Evolutionary conservation across 1,284 basidiomycete genomes (phyloP), one percentile per base, ranked within the genome.

Genomic region (Ustilago vetiveriae): DNA sequence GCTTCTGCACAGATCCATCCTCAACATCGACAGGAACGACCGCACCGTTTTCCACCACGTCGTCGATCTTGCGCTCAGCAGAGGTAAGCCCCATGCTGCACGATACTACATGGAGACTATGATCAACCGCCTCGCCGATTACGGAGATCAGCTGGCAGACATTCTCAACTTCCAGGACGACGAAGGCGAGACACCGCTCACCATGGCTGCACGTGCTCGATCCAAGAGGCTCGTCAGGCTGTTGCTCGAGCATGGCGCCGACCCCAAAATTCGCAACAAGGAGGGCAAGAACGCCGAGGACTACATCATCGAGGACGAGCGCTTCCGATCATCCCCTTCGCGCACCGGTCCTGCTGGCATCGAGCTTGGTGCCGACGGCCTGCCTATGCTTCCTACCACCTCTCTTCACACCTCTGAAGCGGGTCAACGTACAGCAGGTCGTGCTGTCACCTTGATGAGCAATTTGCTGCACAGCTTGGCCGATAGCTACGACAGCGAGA

Each of bases 151-250:
- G 83, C 85, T 99, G 16, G 92, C 94, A 32, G 96, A 99, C 81
- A 94, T 99, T 45, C 92, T 99, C 84, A 99, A 99, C 82, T 98
- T 98, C 83, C 96, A 96, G 82, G 96, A 98, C 82, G 94, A 98
- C 81, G 96, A 99, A 74, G 95, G 95, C 29, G 96, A 99, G 84
- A 98, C 96, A 13, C 93, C 96, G 10, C 84, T 99, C 57, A 98
- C 96, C 1, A 89, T 99, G 86, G 95, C 96, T 22, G 96, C 96
- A 6, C 87, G 96, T 32, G 97, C 95, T 76, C 86, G 96, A 54
- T 94, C 92, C 82, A 96, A 98, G 84, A 89, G 94, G n/a, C 87
- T 99, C 16, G 94, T 98, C 72, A 95, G 95, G 81, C 86, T 97
- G 17, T 87, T 99, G 48, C 90, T 99, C 54, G 95, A 98, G 82